These are phyloP conservation scores for Fusarium brachygibbosum DNA, from an alignment of 2,329 filamentous ascomycete genomes.

Conservation along the genomic window DNA sequence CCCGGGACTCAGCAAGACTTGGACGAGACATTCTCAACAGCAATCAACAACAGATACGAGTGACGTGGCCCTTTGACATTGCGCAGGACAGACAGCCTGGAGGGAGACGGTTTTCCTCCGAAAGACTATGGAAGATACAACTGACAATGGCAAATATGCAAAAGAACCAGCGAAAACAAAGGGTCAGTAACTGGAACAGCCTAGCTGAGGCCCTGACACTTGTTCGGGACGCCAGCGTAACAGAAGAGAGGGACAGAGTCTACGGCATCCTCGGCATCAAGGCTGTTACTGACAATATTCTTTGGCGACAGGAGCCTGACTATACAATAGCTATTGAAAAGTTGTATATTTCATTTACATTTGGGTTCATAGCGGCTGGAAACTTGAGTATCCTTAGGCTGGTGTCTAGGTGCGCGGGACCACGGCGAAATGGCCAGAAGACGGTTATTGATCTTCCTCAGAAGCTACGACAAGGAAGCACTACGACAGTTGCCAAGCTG, in stretches of 20 bases:
- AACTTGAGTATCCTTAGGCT: constrained; percentile 1
- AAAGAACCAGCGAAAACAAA: background rate
- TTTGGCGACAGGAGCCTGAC: background rate
- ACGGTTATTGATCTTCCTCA: background rate
- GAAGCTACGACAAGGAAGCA: background rate
- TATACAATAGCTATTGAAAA: background rate
- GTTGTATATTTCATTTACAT: background rate
- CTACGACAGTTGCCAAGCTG: background rate
- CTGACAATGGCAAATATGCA: background rate
- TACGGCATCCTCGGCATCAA: constrained; percentile 18
- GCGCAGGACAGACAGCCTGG: background rate
- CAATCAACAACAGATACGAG: background rate
- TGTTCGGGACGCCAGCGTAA: background rate
- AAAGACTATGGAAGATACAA: constrained; percentile 9
- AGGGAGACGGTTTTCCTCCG: background rate
- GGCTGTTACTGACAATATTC: background rate
- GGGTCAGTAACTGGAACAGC: background rate
- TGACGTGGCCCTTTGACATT: constrained; percentile 1
- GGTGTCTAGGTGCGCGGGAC: background rate
- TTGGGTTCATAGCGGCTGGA: background rate
- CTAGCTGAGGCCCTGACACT: background rate
- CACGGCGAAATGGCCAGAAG: background rate
- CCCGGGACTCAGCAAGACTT: background rate
- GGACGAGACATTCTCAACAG: constrained; percentile 10
- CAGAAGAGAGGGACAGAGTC: constrained; percentile 16